phyloP scores from a whole-genome alignment of 805 yeast species.

The Cyberlindnera subsufficiens region DNA sequence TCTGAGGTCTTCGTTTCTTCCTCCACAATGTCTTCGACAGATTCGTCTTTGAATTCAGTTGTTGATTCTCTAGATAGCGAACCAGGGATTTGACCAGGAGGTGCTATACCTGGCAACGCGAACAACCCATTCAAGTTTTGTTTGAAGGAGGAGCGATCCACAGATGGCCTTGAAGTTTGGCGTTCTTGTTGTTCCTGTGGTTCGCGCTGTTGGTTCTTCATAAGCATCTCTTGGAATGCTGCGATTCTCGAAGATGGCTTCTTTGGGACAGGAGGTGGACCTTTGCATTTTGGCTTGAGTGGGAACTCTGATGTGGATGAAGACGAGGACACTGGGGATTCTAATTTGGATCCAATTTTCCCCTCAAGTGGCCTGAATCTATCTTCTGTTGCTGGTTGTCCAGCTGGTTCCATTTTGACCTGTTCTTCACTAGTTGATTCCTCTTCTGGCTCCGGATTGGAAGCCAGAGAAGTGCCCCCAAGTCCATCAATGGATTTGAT shows the following conservation, averaged over 20 bases:
- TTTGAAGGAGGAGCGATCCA: conserved; percentile 35
- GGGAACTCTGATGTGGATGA: not conserved
- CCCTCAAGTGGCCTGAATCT: too few relatives aligned
- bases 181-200: conserved; percentile 50
- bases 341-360: too few relatives aligned
- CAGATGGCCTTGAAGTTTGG: not conserved
- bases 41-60: conserved; percentile 2
- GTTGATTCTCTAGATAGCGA: conserved; percentile 3
- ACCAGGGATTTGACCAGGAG: conserved; percentile 25
- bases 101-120: conserved; percentile 47
- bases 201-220: conserved; percentile 47
- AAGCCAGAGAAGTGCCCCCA: too few relatives aligned
- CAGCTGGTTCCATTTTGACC: not conserved
- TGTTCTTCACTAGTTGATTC: not conserved
- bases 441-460: not conserved
- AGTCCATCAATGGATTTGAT: not conserved
- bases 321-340: not conserved
- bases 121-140: conserved; percentile 56
- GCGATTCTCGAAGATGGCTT: conserved; percentile 76
- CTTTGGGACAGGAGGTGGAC: conserved; percentile 68
- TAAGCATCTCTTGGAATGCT: conserved; percentile 74
- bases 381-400: too few relatives aligned
- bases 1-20: conserved; percentile 23
- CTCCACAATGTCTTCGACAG: conserved; percentile 1
- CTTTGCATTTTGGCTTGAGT: conserved; percentile 19